Base-by-base conservation (phyloP, 2,329 filamentous ascomycete genomes). In the Gaeumannomyces tritici region DNA sequence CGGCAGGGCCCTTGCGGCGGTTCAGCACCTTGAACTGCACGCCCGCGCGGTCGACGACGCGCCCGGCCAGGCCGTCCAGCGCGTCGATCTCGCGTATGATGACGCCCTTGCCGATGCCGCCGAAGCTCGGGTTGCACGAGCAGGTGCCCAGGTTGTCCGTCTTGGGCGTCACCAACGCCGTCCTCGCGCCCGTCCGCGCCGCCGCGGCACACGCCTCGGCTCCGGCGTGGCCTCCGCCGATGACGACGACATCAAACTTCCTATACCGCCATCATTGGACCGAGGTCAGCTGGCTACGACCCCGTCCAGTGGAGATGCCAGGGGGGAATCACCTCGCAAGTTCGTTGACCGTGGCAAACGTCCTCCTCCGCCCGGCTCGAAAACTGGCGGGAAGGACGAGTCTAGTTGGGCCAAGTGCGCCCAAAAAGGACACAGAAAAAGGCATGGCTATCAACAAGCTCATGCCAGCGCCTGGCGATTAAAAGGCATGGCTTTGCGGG, bases 71-170 rank as follows among this genome's bases (percentile, higher is more conserved):
- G 0, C 95, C 95, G 71, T 98, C 95, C 64, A 99, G 80, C 0
- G 95, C 95, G 77, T 99, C 95, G 35, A 99, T 88, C 75, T 99
- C 95, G 55, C 93, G 88, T 60, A 99, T 80, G 79, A 99, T 97
- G 12, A 91, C 98, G 21, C 95, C 95, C 73, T 99, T 99, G 57
- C 95, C 95, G 68, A 99, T 98, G n/a, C 95, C 95, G 54, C 95
- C 95, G 71, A 99, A 96, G 66, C 91, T 96, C 1, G 93, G 93
- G 73, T 98, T 98, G 77, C 93, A 98, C 47, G 93, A 97, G 77
- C 93, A 98, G 33, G 95, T 91, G 62, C 93, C 93, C 26, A 98
- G 86, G 69, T 97, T 96, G 64, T 93, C 88, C 63, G 91, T 75
- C 64, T 89, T 91, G 2, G 93, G 95, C 1, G 95, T 99, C 59